These are phyloP conservation scores for Cladochytrium tenue DNA, from an alignment of 371 early-diverging fungal species.

Conservation along the genomic window DNA sequence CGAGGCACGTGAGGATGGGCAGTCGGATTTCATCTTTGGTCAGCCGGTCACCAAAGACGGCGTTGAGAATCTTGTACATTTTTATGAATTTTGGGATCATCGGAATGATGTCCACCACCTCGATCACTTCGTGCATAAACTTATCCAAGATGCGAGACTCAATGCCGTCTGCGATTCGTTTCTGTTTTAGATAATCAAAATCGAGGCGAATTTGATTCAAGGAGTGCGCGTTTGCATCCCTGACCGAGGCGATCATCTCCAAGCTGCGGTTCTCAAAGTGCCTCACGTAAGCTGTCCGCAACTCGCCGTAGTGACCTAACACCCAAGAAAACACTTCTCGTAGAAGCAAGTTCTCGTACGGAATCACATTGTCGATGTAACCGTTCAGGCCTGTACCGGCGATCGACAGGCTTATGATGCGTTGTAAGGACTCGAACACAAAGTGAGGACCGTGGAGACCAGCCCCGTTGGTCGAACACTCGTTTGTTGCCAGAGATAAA, in stretches of 20 bases:
- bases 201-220: neutral
- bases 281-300: too few relatives aligned
- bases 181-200: neutral
- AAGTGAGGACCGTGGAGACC: too few relatives aligned
- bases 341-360: too few relatives aligned
- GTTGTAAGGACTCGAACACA: too few relatives aligned
- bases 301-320: neutral
- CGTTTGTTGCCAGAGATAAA: neutral
- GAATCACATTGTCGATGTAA: too few relatives aligned
- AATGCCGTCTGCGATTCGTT: neutral
- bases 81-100: neutral
- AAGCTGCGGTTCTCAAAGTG: too few relatives aligned
- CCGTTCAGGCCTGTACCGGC: too few relatives aligned
- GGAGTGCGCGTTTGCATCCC: too few relatives aligned
- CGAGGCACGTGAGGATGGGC: neutral
- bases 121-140: neutral
- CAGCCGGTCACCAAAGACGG: neutral
- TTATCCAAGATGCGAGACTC: neutral
- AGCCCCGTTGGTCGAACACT: neutral
- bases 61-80: neutral
- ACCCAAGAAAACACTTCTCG: neutral
- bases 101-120: neutral
- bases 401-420: too few relatives aligned
- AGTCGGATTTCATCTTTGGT: neutral
- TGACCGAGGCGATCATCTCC: too few relatives aligned